Evolutionary conservation across 805 yeast genomes (phyloP), one percentile per base, ranked within the genome.

Genomic region (Zygotorulaspora florentina): DNA sequence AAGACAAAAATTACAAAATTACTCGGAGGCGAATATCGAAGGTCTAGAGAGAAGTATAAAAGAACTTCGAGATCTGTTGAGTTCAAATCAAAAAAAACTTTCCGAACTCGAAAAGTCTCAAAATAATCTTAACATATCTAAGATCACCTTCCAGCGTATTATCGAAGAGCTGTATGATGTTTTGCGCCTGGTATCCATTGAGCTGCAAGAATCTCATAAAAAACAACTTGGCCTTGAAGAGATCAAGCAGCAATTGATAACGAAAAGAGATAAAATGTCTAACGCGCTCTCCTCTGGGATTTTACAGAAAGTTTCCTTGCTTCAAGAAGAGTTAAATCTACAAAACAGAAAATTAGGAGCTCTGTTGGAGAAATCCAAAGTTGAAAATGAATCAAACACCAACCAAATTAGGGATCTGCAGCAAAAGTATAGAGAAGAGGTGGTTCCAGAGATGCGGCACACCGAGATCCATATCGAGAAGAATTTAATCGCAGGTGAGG

Each of bases 21-120:
- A 83, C 55, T 71, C 82, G 2, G 73, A 77, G 33, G 81, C 81
- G 35, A 79, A 85, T 26, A 80, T 85, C 10, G 77, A 73, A 33
- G 73, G 75, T 30, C 66, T 85, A 18, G 67, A 68, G 26, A 72
- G 72, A 49, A 71, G 78, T 17, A 81, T 83, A 17, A 66, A 70
- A 4, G 83, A 80, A 44, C 67, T 85, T 62, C 68, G 71, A 39
- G 60, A 57, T 16, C 70, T 77, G 6, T 67, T 81, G 18, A 64
- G 66, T 9, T 56, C 57, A 3, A 79, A 74, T 48, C 67, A 71
- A 40, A 57, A 60, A 7, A 59, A 59, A 3, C 56, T 79, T 30
- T 59, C 62, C 23, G 66, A 67, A 1, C 57, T 77, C 25, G 85
- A 82, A 51, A 42, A 49, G 11, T 70, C 76, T 50, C 71, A 77